Evolutionary conservation across 108 stramenopile species (phyloP), one percentile per base, ranked within the genome.

Genomic region (Skeletonema marinoi): DNA sequence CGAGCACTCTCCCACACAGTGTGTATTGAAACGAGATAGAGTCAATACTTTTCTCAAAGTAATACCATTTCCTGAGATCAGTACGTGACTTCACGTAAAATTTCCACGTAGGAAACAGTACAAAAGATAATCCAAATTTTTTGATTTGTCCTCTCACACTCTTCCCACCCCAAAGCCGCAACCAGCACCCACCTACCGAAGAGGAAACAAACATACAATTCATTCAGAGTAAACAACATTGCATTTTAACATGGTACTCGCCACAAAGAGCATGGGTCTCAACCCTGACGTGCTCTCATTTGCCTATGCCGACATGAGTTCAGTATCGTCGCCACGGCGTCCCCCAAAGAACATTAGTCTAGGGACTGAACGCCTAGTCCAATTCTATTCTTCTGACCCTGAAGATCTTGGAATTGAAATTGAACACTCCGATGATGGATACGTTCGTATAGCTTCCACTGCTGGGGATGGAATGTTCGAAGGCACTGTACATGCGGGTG

Each of bases 401-500:
- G 13, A 39, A 70, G 68, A 73, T 7, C 67, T 63, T 56, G 73
- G 73, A 6, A 13, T 62, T 16, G 58, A 39, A 25, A 56, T 81
- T 25, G 74, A 60, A 65, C 73, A 64, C 65, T 75, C 44, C 61
- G 51, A n/a, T 59, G 65, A 69, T 62, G 80, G 80, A n/a, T 65
- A 69, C 46, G 73, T 81, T 2, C 73, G 73, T 42, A 72, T 78
- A 32, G 41, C 54, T 60, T 68, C 50, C 63, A 21, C 58, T 65
- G 32, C 63, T 17, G 46, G 51, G 48, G 33, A 36, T 35, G 73
- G 51, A 25, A 32, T 74, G 31, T 41, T 70, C 50, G 72, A 88
- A 71, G 94, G 92, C 25, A 61, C 66, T 0, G 83, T 92, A n/a
- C 31, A 82, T 30, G 68, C 83, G 2, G 90, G 89, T 29, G 94